Evolutionary conservation across 768 basidiomycete genomes (phyloP), one percentile per base, ranked within the genome.

Genomic region (Pleurotus eryngii): DNA sequence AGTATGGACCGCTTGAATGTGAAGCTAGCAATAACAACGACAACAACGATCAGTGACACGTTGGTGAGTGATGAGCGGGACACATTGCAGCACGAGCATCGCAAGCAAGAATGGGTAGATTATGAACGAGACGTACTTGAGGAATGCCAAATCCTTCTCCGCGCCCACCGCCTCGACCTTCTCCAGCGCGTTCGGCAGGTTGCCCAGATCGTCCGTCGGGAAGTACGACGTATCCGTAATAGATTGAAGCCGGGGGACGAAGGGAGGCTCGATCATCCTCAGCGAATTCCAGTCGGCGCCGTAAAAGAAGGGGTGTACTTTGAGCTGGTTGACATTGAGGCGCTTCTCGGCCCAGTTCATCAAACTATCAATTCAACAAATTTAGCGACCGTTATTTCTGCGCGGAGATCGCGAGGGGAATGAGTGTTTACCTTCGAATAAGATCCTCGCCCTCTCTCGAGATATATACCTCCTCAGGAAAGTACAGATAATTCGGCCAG

Each of bases 191-290:
- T 81, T 81, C 4, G 83, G 76, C 49, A 83, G 81, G 63, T 89
- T 83, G 39, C 87, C 86, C 22, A 95, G 82, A 63, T 97, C 95
- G 62, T 97, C 95, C 3, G 90, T 94, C 2, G 95, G 95, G 89
- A 98, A 98, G 75, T 98, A 96, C 2, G 89, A 91, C 0, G 95
- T 97, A 66, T 97, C 95, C 20, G 92, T 95, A 65, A 90, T 90
- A 26, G 91, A 94, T 62, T 90, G 87, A 45, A 99, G 79, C 56
- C 89, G 91, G 3, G 96, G 96, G 12, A 99, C 91, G 70, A 98
- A 98, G 1, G 96, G 96, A 20, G 95, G 92, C 60, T 95, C 92
- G 59, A 99, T 98, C 60, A 92, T 85, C 27, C 95, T 87, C 68
- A 99, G 84, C 3, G 87, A 79, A 45, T 81, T 81, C 96, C 96